Base-by-base conservation (phyloP, 768 basidiomycete species). In the Fomitopsis serialis region DNA sequence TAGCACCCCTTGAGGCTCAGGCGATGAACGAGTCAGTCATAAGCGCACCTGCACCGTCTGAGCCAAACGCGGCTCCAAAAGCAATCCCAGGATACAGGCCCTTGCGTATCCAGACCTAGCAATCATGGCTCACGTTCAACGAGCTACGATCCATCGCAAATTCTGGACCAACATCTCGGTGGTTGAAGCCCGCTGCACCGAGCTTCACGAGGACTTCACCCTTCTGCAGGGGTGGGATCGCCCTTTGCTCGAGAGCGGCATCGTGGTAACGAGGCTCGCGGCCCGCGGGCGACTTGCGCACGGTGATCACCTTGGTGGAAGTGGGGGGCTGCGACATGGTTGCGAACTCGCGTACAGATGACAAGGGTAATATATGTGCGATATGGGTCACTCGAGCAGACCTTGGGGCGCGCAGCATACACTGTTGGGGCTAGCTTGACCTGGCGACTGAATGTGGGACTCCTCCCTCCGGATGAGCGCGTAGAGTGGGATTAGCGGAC, bases 141-240 rank as follows among this genome's bases (percentile, higher is more conserved):
- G 23, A 17, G 42, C 27, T 45, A 34, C 13, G 44, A 50, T n/a
- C n/a, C n/a, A n/a, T 25, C 27, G 52, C 32, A 8, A 22, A 37
- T 32, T 13, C 35, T 15, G 13, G 11, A 52, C 68, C 49, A 46
- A 87, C 87, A 61, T 90, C 89, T 62, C 85, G 75, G 61, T 84
- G 89, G 64, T 93, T 93, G 73, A 89, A 89, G 15, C 78, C 82
- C 0, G 76, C 87, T 13, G 89, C 87, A 19, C 70, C 73, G 48
- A 90, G 79, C 65, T 77, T 80, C 9, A 91, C 84, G 8, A 88
- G 72, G 0, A 91, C 66, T 66, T 91, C 73, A 2, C 80, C 85
- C 0, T 66, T 55, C 54, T 78, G 71, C 51, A 89, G 73, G 8
- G 66, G 44, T 25, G 80, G 78, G 40, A 89, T 65, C 0, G 76